A percentile compares a stretch with the other conserved stretches of the same genome.
Evolutionary conservation across 2,329 filamentous ascomycete species (phyloP).

Genomic region (Harringtonia aguacate): DNA sequence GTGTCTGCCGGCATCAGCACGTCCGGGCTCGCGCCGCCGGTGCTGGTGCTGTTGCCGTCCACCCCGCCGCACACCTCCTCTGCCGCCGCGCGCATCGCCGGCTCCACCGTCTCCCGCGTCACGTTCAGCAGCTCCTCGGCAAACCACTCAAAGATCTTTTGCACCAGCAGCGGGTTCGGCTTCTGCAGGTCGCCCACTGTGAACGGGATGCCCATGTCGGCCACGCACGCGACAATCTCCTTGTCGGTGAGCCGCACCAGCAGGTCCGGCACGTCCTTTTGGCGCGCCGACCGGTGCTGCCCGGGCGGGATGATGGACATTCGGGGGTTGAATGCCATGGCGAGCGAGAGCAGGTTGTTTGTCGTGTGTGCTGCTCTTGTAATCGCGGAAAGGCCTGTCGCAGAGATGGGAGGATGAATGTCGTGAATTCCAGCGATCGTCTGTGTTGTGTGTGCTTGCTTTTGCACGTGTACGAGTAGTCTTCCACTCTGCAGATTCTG

Average conservation of each 20-base stretch:
- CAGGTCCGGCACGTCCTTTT: conserved; percentile 48
- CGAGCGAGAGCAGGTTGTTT: neutral
- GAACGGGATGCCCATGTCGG: conserved; percentile 89
- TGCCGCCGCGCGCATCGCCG: conserved; percentile 85
- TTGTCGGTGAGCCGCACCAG: conserved; percentile 52
- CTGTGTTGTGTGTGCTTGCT: too few species aligned
- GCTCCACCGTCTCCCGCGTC: conserved; percentile 85
- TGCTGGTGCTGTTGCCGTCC: too few species aligned
- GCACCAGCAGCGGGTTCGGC: conserved; percentile 86
- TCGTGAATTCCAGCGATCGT: too few species aligned
- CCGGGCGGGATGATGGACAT: conserved; percentile 49
- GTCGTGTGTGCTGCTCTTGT: too few species aligned
- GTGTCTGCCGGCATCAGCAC: conserved; percentile 72
- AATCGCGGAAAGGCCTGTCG: too few species aligned
- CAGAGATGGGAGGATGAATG: too few species aligned
- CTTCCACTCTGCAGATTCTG: too few species aligned
- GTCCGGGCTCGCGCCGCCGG: conserved; percentile 34
- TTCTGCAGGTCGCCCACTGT: conserved; percentile 80
- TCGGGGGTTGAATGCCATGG: conserved; percentile 48
- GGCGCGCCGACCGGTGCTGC: conserved; percentile 39
- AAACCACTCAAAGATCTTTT: conserved; percentile 98
- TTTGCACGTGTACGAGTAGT: too few species aligned
- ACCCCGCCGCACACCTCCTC: conserved; percentile 71
- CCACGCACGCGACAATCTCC: conserved; percentile 95
- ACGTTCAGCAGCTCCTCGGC: conserved; percentile 89